Base-by-base conservation (phyloP, 1,139 yeast genomes). In the Wickerhamomyces sp. region DNA sequence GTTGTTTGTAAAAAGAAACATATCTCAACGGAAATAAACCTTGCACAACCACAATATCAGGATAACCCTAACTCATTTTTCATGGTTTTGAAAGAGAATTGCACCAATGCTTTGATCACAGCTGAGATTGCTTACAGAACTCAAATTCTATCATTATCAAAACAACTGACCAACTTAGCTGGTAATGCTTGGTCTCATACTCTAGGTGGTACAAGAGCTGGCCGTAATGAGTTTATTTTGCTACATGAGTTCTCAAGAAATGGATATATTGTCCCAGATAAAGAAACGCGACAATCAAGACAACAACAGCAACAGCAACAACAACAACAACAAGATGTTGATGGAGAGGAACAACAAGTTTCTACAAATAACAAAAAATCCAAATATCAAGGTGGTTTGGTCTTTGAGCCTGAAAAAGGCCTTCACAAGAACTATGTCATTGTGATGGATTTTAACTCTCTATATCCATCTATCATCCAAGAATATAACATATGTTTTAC, bases 181-280 rank as follows among this genome's bases (percentile, higher is more conserved):
- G 99, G 99, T 57, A 94, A 93, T 63, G 93, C 97, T 0, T 94
- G 99, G 99, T 79, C 95, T 3, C 90, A 88, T 55, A 93, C 99
- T 0, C 72, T 94, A 45, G 82, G 90, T 46, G 99, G 99, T 66
- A 88, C 98, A 0, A 79, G 99, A 60, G 95, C 96, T 13, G 98
- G 96, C 59, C 79, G 99, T 69, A 93, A 93, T 66, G 99, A 94
- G 65, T 93, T 72, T 62, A 88, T 94, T 75, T 73, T 94, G 64
- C 70, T 93, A 49, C 99, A 94, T 65, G 99, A 94, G 66, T 94
- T 94, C 66, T 75, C 82, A 31, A 80, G 84, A 60, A 82, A 84
- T 59, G 83, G 84, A 10, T 93, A 76, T 60, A 82, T 94, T 57
- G 87, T 90, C 7, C 99, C 99, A 1, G 99, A 93, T 61, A 89